A percentile compares a stretch with the other conserved stretches of the same genome.
Evolutionary conservation across 2,329 filamentous ascomycete genomes (phyloP).

Genomic region (Geosmithia flava): DNA sequence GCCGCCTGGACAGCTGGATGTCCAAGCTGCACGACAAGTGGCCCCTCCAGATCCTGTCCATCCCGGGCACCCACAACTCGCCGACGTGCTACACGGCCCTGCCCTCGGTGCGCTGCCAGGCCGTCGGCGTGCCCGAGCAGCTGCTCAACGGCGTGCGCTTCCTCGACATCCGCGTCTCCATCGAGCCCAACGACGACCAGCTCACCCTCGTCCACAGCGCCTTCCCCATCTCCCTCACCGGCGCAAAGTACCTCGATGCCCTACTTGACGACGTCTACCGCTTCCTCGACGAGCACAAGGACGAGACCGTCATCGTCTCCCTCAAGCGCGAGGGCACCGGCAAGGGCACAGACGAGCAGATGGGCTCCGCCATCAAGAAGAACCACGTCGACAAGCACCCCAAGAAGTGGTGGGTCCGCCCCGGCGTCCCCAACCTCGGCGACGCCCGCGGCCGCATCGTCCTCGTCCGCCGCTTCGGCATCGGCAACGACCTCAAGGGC

Average conservation of each 20-base stretch:
- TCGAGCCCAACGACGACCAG: conserved; percentile 41
- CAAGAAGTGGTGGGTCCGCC: conserved; percentile 66
- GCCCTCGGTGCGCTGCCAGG: conserved; percentile 88
- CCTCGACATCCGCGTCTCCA: conserved; percentile 73
- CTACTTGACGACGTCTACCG: conserved; percentile 58
- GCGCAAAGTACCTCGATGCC: conserved; percentile 64
- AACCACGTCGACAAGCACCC: conserved; percentile 51
- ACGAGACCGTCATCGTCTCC: conserved; percentile 74
- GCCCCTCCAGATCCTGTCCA: conserved; percentile 69
- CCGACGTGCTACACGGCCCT: conserved; percentile 75
- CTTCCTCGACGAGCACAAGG: conserved; percentile 68
- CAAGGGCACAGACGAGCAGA: conserved; percentile 63
- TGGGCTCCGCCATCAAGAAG: conserved; percentile 59
- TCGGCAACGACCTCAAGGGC: conserved; percentile 40
- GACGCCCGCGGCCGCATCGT: conserved; percentile 74
- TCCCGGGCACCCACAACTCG: conserved; percentile 93
- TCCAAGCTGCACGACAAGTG: conserved; percentile 55
- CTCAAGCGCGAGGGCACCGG: conserved; percentile 87
- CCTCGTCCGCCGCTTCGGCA: conserved; percentile 66
- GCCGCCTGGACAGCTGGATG: conserved; percentile 72
- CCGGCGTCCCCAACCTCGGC: conserved; percentile 65
- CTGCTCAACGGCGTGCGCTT: conserved; percentile 86
- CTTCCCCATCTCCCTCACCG: conserved; percentile 78
- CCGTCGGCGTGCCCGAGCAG: conserved; percentile 63
- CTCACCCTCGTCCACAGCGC: conserved; percentile 79